Evolutionary conservation across 257 asterid species (phyloP), one percentile per base, ranked within the genome.

Genomic region (Cinchona pubescens): DNA sequence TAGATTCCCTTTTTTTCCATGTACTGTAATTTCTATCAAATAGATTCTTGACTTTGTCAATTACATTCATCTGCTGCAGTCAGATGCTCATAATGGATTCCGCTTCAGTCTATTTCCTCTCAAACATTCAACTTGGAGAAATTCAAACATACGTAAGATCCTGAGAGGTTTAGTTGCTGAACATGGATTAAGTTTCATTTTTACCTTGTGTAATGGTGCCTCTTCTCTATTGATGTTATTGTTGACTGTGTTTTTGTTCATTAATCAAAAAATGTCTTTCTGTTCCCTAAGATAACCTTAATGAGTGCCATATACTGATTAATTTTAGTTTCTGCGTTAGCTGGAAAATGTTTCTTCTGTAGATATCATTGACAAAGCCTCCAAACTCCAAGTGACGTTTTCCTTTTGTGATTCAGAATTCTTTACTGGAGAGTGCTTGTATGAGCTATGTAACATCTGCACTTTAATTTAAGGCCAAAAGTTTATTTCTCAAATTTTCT

Each of bases 61-160:
- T 42, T 40, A 67, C 72, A 67, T 72, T 83, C 82, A 74, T 76
- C 83, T 76, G 75, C 70, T 77, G 83, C 88, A 87, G 90, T 81
- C 76, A 80, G 79, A 80, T 80, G 79, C 86, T 74, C 66, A 67
- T 79, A 46, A 68, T 72, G 88, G 90, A 73, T 48, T 81, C 53
- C 80, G 25, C 83, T n/a, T 69, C 71, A 77, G 89, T 27, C 75
- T 80, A 77, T 76, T 72, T 60, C 63, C 88, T 49, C 76, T 42
- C 64, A 81, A 78, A 81, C 88, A 76, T 83, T 75, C 82, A 58
- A 43, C 64, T 74, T 79, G 82, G 84, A 85, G 90, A 78, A 78
- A 58, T 78, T 71, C 87, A 55, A 76, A 49, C 60, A 81, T 34
- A 68, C 76, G 97, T 93, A 90, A 91, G 98, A 85, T 45, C 69